Evolutionary conservation across 225 moss, liverwort and hornwort genomes (phyloP), one percentile per base, ranked within the genome.

Genomic region (Physcomitrellopsis africana): DNA sequence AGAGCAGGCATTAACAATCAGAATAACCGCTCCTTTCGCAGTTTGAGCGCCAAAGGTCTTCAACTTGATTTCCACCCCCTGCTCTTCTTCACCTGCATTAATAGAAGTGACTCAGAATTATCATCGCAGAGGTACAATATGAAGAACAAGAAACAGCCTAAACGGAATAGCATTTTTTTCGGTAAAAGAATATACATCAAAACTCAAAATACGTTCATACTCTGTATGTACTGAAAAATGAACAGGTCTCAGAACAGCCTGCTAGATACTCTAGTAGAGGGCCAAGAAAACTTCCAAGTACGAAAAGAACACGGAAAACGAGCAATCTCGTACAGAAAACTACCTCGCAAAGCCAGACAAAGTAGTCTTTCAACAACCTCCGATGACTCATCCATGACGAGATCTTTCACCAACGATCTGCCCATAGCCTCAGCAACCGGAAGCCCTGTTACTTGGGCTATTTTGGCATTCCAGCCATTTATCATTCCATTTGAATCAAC

Each of bases 391-490:
- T 73, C 65, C 78, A 86, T 57, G 58, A 86, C 72, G 14, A 86
- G 86, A 56, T 86, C 86, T 68, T 81, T 80, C 65, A 83, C 83
- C 75, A 86, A 52, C 17, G 83, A 83, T 59, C 78, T 80, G n/a
- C 83, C 81, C 86, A 86, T 86, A 18, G 83, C 86, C 72, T 86
- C 83, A 23, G 32, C 65, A 58, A 86, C 86, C 32, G 86, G 83
- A 22, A 86, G 83, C 12, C 83, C 86, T 22, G 86, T 86, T n/a
- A 83, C 75, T 68, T 83, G 80, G 16, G 86, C 83, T 78, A 86
- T 81, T 81, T 86, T 86, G 22, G 86, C 86, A 65, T 86, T 86
- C 86, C 86, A 86, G 32, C 86, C 86, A 81, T 86, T 86, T 10
- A 86, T 76, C 75, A 81, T 77, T 7, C 86, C 86, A 56, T 55